Conservation (phyloP, 2,329 filamentous ascomycete species). For the Aspergillus quadricinctus region DNA sequence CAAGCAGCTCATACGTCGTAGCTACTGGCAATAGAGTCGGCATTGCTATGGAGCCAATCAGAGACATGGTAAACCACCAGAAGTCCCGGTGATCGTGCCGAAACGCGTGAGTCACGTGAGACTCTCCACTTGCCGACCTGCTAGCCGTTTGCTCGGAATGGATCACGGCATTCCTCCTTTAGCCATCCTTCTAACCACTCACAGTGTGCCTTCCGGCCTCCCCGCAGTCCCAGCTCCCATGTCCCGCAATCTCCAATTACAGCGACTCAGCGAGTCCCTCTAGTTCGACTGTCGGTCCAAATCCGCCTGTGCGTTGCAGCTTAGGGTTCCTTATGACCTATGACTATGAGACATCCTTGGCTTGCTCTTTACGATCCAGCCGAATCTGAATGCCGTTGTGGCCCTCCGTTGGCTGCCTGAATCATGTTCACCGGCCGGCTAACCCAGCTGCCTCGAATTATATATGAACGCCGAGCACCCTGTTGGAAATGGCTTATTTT, state of each 20-base stretch:
- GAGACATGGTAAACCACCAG: background rate
- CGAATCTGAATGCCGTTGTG: constrained; percentile 34
- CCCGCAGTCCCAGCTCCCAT: constrained; percentile 3
- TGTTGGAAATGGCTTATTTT: constrained; percentile 5
- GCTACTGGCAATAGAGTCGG: constrained; percentile 3
- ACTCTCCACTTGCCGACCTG: constrained; percentile 28
- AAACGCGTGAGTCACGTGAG: constrained; percentile 20
- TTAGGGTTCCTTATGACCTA: background rate
- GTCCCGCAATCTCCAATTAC: constrained; percentile 1
- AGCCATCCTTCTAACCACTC: too few species aligned
- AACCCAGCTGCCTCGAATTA: constrained; percentile 16
- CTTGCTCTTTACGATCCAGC: constrained; percentile 21
- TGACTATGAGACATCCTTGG: background rate
- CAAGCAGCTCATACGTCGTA: background rate
- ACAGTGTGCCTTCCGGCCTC: constrained; percentile 2
- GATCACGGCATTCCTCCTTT: constrained; percentile 21
- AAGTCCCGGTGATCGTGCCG: constrained; percentile 24
- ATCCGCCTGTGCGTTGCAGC: background rate
- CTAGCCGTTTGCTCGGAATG: constrained; percentile 23
- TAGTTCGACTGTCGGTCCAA: constrained; percentile 4
- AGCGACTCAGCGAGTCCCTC: background rate
- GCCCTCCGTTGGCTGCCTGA: constrained; percentile 20
- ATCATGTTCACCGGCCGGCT: constrained; percentile 16
- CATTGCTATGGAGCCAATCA: constrained; percentile 6
- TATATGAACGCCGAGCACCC: constrained; percentile 24